Conservation (phyloP, 306 rosid species). For the Cucurbita ficifolia region DNA sequence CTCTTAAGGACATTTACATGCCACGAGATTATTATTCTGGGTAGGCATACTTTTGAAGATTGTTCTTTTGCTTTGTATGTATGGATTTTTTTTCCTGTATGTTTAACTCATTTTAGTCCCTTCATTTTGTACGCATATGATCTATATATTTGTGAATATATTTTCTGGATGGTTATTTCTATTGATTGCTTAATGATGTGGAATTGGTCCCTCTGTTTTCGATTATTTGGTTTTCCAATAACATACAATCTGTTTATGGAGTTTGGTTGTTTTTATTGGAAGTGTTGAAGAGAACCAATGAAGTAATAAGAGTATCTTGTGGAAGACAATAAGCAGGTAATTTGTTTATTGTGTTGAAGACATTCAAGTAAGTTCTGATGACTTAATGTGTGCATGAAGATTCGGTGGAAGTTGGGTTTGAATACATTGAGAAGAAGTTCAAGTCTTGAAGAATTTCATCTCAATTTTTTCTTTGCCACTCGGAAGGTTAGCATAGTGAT, state of each 20-base stretch:
- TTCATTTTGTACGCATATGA: not conserved
- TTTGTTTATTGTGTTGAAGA: slow-evolving; percentile 37
- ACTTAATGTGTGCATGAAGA: slow-evolving; percentile 41
- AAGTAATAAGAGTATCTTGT: slow-evolving; percentile 55
- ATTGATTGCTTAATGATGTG: too few relatives aligned
- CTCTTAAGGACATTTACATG: slow-evolving; percentile 66
- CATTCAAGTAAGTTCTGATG: slow-evolving; percentile 41
- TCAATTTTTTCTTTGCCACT: slow-evolving; percentile 46
- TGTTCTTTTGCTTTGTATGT: slow-evolving; percentile 1
- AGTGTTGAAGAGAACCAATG: slow-evolving; percentile 66
- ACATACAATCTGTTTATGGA: slow-evolving; percentile 35
- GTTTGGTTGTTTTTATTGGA: slow-evolving; percentile 60
- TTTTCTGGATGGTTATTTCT: not conserved
- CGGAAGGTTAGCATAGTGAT: slow-evolving; percentile 70
- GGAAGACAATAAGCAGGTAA: slow-evolving; percentile 57
- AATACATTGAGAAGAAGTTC: slow-evolving; percentile 47
- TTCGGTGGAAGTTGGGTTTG: slow-evolving; percentile 46
- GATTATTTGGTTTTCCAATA: slow-evolving; percentile 1
- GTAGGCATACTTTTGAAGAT: slow-evolving; percentile 18
- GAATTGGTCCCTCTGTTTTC: not conserved
- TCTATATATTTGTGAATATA: not conserved
- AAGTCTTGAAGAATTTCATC: slow-evolving; percentile 69
- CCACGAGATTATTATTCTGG: slow-evolving; percentile 80
- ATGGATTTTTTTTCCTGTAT: not conserved
- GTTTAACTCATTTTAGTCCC: not conserved